phyloP scores from a whole-genome alignment of 2,329 filamentous ascomycete genomes.

The Pseudogymnoascus sp. region DNA sequence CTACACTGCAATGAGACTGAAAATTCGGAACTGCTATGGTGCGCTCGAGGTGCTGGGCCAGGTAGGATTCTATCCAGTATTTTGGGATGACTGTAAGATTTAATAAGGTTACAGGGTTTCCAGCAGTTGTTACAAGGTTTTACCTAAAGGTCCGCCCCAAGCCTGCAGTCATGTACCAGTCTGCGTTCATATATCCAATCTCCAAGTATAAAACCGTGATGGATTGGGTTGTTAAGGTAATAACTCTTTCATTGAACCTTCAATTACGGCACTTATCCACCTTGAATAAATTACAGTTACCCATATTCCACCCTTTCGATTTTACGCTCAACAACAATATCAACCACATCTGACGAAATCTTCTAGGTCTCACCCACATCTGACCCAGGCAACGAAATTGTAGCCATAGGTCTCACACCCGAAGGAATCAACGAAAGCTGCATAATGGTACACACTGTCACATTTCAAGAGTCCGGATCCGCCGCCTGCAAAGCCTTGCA shows the following conservation, averaged over 20 bases:
- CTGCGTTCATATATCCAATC: conserved; percentile 39
- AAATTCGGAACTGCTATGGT: conserved; percentile 42
- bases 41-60: conserved; percentile 20
- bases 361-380: conserved; percentile 25
- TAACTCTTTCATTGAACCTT: conserved; percentile 5
- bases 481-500: conserved; percentile 32
- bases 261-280: background rate
- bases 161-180: conserved; percentile 14
- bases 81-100: conserved; percentile 4
- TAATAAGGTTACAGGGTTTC: conserved; percentile 35
- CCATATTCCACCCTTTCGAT: background rate
- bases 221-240: conserved; percentile 38
- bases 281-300: background rate
- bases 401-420: conserved; percentile 30
- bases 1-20: conserved; percentile 35
- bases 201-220: conserved; percentile 37
- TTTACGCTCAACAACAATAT: background rate
- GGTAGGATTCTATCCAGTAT: conserved; percentile 13
- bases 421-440: conserved; percentile 26
- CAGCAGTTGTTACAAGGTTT: conserved; percentile 43
- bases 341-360: background rate
- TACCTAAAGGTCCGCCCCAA: conserved; percentile 25
- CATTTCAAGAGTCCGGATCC: conserved; percentile 33
- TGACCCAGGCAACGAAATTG: conserved; percentile 35
- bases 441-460: conserved; percentile 33